phyloP scores from a whole-genome alignment of 306 rosid species.

The Castanea mollissima region DNA sequence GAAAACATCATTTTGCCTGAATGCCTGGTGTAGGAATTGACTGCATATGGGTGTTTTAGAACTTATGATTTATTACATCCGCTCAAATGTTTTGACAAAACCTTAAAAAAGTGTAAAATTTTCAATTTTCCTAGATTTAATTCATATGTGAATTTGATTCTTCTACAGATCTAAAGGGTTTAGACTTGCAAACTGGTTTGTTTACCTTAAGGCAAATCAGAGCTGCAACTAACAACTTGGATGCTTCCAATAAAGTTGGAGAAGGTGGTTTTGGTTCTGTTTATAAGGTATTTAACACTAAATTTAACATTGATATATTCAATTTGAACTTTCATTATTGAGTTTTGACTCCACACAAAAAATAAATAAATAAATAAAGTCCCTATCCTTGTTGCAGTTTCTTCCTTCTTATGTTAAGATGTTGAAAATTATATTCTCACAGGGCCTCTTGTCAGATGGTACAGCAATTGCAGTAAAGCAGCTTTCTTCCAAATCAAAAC shows the following conservation, averaged over 20 bases:
- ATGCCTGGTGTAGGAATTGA: too few relatives aligned
- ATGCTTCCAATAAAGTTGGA: constrained; percentile 37
- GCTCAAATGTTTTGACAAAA: background rate
- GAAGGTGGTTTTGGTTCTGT: constrained; percentile 58
- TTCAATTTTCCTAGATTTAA: background rate
- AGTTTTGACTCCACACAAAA: too few relatives aligned
- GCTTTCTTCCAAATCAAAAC: constrained; percentile 42
- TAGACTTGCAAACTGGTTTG: constrained; percentile 27
- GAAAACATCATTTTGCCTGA: too few relatives aligned
- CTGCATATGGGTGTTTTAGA: too few relatives aligned
- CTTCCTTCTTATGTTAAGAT: background rate
- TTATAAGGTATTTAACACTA: constrained; percentile 31
- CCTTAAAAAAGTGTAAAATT: background rate
- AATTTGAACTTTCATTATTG: too few relatives aligned
- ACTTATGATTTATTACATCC: too few relatives aligned
- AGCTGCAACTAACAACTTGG: constrained; percentile 43
- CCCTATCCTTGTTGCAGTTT: too few relatives aligned
- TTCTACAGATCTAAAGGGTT: constrained; percentile 22
- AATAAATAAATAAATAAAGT: too few relatives aligned
- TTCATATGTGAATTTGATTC: background rate
- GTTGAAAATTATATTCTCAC: background rate
- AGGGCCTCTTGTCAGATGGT: constrained; percentile 34
- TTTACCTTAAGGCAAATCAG: constrained; percentile 43
- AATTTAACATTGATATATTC: too few relatives aligned
- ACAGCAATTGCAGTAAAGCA: constrained; percentile 30